Conservation (phyloP, 1,284 basidiomycete species). For the Ceratobasidium sp. region DNA sequence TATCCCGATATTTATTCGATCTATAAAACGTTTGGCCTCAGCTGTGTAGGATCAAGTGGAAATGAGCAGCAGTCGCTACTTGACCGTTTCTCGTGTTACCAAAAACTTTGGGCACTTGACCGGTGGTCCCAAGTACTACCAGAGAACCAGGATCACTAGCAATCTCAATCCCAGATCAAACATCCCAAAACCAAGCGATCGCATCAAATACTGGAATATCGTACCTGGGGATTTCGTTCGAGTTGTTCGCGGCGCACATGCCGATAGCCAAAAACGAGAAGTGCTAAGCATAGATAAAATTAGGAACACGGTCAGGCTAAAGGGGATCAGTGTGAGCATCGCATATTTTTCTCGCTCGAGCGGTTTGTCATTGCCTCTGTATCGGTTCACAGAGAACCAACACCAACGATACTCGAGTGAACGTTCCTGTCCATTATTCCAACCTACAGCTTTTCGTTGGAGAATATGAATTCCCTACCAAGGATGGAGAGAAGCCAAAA, state of each 20-base stretch:
- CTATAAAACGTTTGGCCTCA: background rate
- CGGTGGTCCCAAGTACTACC: background rate
- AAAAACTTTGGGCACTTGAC: slow-evolving; percentile 32
- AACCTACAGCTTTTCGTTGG: slow-evolving; percentile 78
- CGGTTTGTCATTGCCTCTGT: background rate
- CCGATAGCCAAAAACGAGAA: slow-evolving; percentile 55
- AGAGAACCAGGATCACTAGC: slow-evolving; percentile 9
- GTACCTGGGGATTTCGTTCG: slow-evolving; percentile 80
- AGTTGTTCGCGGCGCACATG: slow-evolving; percentile 57
- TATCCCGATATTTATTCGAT: no score
- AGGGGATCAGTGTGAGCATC: slow-evolving; percentile 52
- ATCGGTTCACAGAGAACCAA: slow-evolving; percentile 1
- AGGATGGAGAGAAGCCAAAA: slow-evolving; percentile 54
- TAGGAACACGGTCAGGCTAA: slow-evolving; percentile 73
- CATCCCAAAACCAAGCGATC: slow-evolving; percentile 58
- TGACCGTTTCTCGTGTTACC: slow-evolving; percentile 26
- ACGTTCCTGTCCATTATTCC: slow-evolving; percentile 68
- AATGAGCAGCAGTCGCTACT: slow-evolving; percentile 9
- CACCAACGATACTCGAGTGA: background rate
- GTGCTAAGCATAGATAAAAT: slow-evolving; percentile 74
- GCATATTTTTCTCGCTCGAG: background rate
- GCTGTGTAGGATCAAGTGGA: background rate
- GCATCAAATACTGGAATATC: slow-evolving; percentile 85
- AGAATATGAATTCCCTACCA: slow-evolving; percentile 63
- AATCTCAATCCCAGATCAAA: background rate